Evolutionary conservation across 768 basidiomycete species (phyloP), one percentile per base, ranked within the genome.

Genomic region (Crucibulum laeve): DNA sequence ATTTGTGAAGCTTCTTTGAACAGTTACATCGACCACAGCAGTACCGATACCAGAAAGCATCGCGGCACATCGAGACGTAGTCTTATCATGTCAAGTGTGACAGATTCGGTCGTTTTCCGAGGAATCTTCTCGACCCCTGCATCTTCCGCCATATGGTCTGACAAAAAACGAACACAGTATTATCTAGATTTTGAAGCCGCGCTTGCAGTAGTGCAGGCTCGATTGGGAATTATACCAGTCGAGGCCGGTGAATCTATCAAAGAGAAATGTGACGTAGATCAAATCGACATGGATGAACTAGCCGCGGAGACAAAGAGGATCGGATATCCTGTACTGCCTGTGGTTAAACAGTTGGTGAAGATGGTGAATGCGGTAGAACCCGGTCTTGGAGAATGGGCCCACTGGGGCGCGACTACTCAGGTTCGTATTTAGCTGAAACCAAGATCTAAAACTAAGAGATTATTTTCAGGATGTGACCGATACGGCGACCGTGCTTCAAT

Each of bases 341-440:
- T 74, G 11, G 69, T 73, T 14, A 69, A 65, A 45, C 71, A 73
- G 36, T 55, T 75, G 21, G 71, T 74, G 2, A 60, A 53, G 10
- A 45, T 55, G 38, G 69, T 67, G 15, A 74, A 70, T 40, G 41
- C 35, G 25, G 52, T 46, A 3, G 41, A 56, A 32, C 54, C 54
- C 35, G 64, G 69, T 18, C 48, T 70, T 5, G 73, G 73, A 25
- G 73, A 73, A 53, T 73, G 73, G 69, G 59, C 58, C 14, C 73
- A 74, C 50, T 74, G 70, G 55, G 73, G 73, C 23, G 69, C 71
- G 3, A 74, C 73, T 3, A 75, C 73, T 14, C 73, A 75, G 63
- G 73, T 70, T 35, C 40, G 52, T 45, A 5, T 5, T 10, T 45
- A 26, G 43, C 44, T 25, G 30, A n/a, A 15, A 23, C 32, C 38